Base-by-base conservation (phyloP, 148 eudicot species). In the Rhododendron vialii region DNA sequence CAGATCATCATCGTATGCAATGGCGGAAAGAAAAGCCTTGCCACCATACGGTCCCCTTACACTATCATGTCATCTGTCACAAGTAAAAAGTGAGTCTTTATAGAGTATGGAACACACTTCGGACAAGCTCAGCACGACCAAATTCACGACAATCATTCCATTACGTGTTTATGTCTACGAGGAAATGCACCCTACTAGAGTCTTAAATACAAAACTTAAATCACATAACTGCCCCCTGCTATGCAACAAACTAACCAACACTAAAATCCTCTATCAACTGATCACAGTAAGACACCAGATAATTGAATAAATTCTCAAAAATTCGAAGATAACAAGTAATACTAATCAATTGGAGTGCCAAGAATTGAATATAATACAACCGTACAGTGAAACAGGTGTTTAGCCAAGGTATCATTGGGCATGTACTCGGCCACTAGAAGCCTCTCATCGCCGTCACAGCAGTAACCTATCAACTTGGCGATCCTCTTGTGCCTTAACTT, bases 371-470 rank as follows among this genome's bases (percentile, higher is more conserved):
- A 35, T 26, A 22, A 81, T 7, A 78, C 20, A 87, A 33, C 3
- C 96, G 48, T 93, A 97, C 98, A 97, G 87, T 97, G 98, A 86
- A 97, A 97, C 26, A 97, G 86, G 92, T 97, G 98, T 86, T 97
- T 97, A 9, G 98, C 98, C 85, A 97, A 98, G 12, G 98, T 97
- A 86, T 97, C 95, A 86, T 94, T 95, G 9, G 96, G 93, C 98
- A 97, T 97, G 85, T 88, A 95, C 89, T 97, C 99, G 22, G 99
- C 99, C 41, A 97, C 99, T 24, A 97, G 96, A 85, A 97, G 88
- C 92, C 98, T 95, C 89, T 97, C 98, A 82, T 97, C 98, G 12
- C 98, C 98, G 48, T 95, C 99, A 84, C 98, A 95, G 77, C 99
- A 97, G 89, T 93, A 97, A 5, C 99, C 99, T 80, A 97, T 93